Conservation (phyloP, 75 land plant species). For the Pinus albicaulis region DNA sequence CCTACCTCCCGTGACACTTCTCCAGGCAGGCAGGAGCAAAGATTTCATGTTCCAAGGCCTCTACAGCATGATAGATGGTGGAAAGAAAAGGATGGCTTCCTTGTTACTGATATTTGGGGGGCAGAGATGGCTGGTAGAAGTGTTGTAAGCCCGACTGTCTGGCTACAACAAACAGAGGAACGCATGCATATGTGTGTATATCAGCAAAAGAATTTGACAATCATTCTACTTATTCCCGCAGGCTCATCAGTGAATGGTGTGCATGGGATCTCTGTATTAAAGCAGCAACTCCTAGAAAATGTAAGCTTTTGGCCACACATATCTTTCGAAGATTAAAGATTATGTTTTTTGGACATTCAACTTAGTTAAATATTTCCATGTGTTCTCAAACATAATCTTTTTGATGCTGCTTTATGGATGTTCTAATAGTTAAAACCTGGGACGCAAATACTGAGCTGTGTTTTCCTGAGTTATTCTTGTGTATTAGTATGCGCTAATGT, state of each 20-base stretch:
- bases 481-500: background rate
- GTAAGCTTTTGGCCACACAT: slow-evolving; percentile 37
- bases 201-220: slow-evolving; percentile 72
- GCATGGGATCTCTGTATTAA: slow-evolving; percentile 57
- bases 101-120: slow-evolving; percentile 72
- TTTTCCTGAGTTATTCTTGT: background rate
- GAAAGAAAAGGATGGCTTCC: slow-evolving; percentile 90
- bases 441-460: background rate
- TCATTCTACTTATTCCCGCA: slow-evolving; percentile 73
- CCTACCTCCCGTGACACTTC: slow-evolving; percentile 40
- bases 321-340: background rate
- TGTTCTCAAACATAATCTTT: too few species aligned
- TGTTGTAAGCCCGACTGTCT: slow-evolving; percentile 57
- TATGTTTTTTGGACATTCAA: background rate
- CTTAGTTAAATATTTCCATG: background rate
- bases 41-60: slow-evolving; percentile 52
- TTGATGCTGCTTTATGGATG: background rate
- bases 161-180: slow-evolving; percentile 71
- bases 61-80: slow-evolving; percentile 75
- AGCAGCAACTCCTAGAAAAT: slow-evolving; percentile 83
- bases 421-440: background rate
- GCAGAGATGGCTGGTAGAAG: slow-evolving; percentile 28
- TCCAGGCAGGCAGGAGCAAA: slow-evolving; percentile 19
- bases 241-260: slow-evolving; percentile 53
- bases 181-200: slow-evolving; percentile 67